A percentile compares a stretch with the other conserved stretches of the same genome.
These are phyloP conservation scores for Yamadazyma nakazawae DNA, from an alignment of 805 yeast genomes.

Conservation along the genomic window DNA sequence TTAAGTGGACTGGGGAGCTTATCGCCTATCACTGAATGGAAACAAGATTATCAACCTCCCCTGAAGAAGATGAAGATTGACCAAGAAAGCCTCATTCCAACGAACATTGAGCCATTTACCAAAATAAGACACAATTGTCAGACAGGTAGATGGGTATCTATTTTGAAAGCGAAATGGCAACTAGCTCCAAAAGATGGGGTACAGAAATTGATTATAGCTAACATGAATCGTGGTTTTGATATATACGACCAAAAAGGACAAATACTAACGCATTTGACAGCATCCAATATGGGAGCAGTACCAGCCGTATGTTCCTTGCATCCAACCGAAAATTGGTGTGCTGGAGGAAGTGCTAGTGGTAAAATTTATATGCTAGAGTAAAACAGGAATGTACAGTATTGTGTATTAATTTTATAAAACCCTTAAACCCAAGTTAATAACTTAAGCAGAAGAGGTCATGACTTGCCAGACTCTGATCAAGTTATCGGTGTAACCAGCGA, in stretches of 20 bases:
- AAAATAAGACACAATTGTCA: slow-evolving; percentile 87
- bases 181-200: slow-evolving; percentile 61
- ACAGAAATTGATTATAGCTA: slow-evolving; percentile 86
- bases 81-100: slow-evolving; percentile 21
- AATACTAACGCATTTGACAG: slow-evolving; percentile 72
- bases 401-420: background rate
- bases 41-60: slow-evolving; percentile 8
- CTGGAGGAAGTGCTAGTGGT: slow-evolving; percentile 94
- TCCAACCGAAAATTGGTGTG: slow-evolving; percentile 83
- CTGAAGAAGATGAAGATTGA: slow-evolving; percentile 10
- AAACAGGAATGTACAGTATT: background rate
- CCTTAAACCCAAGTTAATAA: background rate
- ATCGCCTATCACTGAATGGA: slow-evolving; percentile 27
- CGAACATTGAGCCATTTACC: slow-evolving; percentile 54
- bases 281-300: slow-evolving; percentile 71
- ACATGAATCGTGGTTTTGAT: slow-evolving; percentile 88
- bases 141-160: slow-evolving; percentile 96
- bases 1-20: slow-evolving; percentile 39
- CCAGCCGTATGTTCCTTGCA: slow-evolving; percentile 89
- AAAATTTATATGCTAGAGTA: slow-evolving; percentile 63
- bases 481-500: slow-evolving; percentile 99
- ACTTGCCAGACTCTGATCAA: slow-evolving; percentile 99
- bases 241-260: slow-evolving; percentile 74
- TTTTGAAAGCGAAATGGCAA: slow-evolving; percentile 88
- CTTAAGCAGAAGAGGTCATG: slow-evolving; percentile 72